These are phyloP conservation scores for Gloeopeniophorella convolvens DNA, from an alignment of 768 basidiomycete genomes.

Conservation along the genomic window DNA sequence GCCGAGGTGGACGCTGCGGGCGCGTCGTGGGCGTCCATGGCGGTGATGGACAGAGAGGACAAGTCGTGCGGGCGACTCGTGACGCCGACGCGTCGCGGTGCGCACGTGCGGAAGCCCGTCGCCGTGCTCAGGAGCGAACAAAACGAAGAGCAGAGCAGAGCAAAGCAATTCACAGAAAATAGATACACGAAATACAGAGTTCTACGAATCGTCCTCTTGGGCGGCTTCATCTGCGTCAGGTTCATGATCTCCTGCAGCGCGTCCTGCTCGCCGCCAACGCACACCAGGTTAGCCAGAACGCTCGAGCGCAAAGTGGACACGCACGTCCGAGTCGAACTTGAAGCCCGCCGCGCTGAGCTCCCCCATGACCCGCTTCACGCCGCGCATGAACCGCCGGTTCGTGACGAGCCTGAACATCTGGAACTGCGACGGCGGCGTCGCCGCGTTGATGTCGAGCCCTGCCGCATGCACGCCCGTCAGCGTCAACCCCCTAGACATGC, in stretches of 20 bases:
- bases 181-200: neutral
- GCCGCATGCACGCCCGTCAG: neutral
- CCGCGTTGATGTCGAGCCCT: conserved; percentile 45
- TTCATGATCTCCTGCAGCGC: conserved; percentile 39
- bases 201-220: conserved; percentile 9
- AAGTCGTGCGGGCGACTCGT: neutral
- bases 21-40: neutral
- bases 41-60: too few species aligned
- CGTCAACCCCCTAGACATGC: neutral
- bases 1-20: neutral
- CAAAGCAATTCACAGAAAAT: too few species aligned
- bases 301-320: conserved; percentile 18
- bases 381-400: conserved; percentile 46
- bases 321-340: conserved; percentile 49
- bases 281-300: neutral
- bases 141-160: too few species aligned
- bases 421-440: conserved; percentile 40
- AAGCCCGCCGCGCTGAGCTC: conserved; percentile 55
- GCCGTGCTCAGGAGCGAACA: too few species aligned
- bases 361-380: conserved; percentile 38
- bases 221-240: conserved; percentile 21
- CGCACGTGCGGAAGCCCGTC: too few species aligned
- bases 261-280: conserved; percentile 32
- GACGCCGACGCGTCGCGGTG: neutral
- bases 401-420: conserved; percentile 50